A percentile compares a stretch with the other conserved stretches of the same genome.
Conservation (phyloP, 1,284 basidiomycete genomes). For the Cutaneotrichosporon spelunceum region DNA sequence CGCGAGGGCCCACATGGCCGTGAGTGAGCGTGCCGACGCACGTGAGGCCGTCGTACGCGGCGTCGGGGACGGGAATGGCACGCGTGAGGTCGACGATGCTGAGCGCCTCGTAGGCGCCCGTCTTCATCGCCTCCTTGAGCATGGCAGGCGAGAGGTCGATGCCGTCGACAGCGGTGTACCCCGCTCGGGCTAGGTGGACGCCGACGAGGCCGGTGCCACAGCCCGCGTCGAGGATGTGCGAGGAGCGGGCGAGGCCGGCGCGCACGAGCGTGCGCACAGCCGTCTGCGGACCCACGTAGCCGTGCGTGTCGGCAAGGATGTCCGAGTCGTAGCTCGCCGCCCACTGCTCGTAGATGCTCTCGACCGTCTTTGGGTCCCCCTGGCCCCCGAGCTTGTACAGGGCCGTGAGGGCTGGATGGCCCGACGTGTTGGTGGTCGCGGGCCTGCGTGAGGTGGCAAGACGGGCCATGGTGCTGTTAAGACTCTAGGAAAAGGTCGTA, state of each 20-base stretch:
- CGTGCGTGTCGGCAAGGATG: neutral
- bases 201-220: constrained; percentile 22
- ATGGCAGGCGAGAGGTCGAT: constrained; percentile 17
- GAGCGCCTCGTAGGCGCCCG: constrained; percentile 14
- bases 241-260: neutral
- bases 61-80: constrained; percentile 3
- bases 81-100: constrained; percentile 11
- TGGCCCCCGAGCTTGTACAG: neutral
- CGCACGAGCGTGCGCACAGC: neutral
- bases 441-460: neutral
- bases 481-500: too few species aligned
- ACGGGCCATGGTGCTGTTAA: neutral
- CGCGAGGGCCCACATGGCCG: constrained; percentile 17
- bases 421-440: constrained; percentile 2
- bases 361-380: constrained; percentile 2
- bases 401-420: constrained; percentile 14
- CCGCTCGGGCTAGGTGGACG: neutral
- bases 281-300: constrained; percentile 8
- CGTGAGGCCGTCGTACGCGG: constrained; percentile 8
- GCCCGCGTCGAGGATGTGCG: constrained; percentile 14
- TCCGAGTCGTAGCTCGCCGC: constrained; percentile 32
- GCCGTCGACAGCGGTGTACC: constrained; percentile 10
- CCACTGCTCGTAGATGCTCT: constrained; percentile 34
- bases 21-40: constrained; percentile 22
- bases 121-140: constrained; percentile 11